Evolutionary conservation across 2,329 filamentous ascomycete genomes (phyloP).

Genomic region (Aureobasidium sp.): DNA sequence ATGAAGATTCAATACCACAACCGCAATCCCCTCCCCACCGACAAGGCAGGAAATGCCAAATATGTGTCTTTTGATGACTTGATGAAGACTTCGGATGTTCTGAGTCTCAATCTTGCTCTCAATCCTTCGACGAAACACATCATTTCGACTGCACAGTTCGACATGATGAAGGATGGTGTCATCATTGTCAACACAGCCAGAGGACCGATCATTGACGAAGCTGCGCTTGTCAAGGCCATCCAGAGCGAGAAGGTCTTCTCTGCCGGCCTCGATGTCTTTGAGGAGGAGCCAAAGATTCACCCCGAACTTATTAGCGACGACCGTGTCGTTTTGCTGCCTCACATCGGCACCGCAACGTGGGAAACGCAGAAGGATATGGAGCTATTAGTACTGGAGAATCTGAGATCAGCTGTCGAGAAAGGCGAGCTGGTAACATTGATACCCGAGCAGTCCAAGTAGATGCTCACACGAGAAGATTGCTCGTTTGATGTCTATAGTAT

Average conservation of each 20-base stretch:
- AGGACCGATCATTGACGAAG: constrained; percentile 49
- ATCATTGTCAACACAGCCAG: constrained; percentile 51
- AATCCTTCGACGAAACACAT: constrained; percentile 44
- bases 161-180: constrained; percentile 47
- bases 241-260: constrained; percentile 47
- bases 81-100: constrained; percentile 44
- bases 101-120: constrained; percentile 47
- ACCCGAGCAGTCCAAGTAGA: constrained; percentile 46
- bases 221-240: constrained; percentile 44
- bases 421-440: constrained; percentile 52
- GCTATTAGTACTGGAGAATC: constrained; percentile 48
- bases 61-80: constrained; percentile 51
- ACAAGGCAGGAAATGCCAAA: constrained; percentile 36
- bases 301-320: constrained; percentile 40
- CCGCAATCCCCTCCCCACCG: constrained; percentile 31
- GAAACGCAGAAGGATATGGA: constrained; percentile 57
- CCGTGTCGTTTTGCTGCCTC: constrained; percentile 48
- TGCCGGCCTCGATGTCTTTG: constrained; percentile 50
- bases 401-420: constrained; percentile 48
- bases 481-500: neutral
- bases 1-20: constrained; percentile 55
- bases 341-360: constrained; percentile 52
- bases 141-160: constrained; percentile 43
- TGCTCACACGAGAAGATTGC: neutral
- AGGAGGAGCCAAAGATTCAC: constrained; percentile 48